Evolutionary conservation across 208 protist genomes (phyloP).

Genomic region (Trypanosoma vivax): DNA sequence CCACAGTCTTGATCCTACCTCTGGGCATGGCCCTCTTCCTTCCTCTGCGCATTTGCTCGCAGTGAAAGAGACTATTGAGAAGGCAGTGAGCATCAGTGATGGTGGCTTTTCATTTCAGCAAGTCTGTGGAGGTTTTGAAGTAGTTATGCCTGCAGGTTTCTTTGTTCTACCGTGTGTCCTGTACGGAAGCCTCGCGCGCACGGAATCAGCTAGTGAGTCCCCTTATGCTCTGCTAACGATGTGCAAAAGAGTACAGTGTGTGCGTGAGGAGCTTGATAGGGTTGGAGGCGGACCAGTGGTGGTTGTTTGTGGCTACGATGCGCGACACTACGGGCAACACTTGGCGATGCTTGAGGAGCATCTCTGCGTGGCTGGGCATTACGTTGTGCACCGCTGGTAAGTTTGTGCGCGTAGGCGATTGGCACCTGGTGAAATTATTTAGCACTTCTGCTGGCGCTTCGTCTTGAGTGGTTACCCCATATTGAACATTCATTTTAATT

Average conservation of each 20-base stretch:
- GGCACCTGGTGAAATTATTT: too few relatives aligned
- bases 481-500: too few relatives aligned
- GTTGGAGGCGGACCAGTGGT: constrained; percentile 18
- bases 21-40: constrained; percentile 19
- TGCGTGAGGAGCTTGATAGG: constrained; percentile 16
- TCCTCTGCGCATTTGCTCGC: constrained; percentile 12
- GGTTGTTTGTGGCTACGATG: constrained; percentile 26
- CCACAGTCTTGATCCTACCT: constrained; percentile 26
- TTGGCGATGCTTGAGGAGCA: neutral
- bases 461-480: too few relatives aligned
- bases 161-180: constrained; percentile 30
- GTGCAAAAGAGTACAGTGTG: neutral
- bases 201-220: neutral
- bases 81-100: neutral
- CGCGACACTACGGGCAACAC: neutral
- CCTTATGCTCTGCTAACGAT: neutral
- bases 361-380: neutral
- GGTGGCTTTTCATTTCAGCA: constrained; percentile 16
- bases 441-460: too few relatives aligned
- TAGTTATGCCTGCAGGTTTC: constrained; percentile 18
- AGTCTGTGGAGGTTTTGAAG: constrained; percentile 34
- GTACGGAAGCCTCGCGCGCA: constrained; percentile 10
- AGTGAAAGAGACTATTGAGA: constrained; percentile 15
- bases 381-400: constrained; percentile 12
- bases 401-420: too few relatives aligned